Evolutionary conservation across 1,139 yeast species (phyloP).

Genomic region (Casaregolazyma lundiana): DNA sequence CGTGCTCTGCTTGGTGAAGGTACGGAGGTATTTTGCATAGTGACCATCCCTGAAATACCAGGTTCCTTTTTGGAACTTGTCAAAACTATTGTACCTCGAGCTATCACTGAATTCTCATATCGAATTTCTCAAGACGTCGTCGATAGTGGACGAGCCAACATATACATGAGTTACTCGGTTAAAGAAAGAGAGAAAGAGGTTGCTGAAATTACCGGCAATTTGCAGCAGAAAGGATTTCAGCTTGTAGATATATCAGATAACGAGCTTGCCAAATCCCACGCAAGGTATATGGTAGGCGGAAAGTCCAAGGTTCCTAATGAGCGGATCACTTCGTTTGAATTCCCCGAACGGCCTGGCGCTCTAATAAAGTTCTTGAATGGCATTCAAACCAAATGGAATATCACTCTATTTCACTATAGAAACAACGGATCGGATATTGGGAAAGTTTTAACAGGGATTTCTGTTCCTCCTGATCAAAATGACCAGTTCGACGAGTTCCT

Average conservation of each 20-base stretch:
- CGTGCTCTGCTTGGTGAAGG: constrained; percentile 98
- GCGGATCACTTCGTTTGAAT: constrained; percentile 76
- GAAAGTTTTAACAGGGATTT: constrained; percentile 83
- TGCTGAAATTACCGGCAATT: constrained; percentile 40
- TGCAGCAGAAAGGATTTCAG: constrained; percentile 37
- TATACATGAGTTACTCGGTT: constrained; percentile 84
- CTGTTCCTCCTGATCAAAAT: constrained; percentile 69
- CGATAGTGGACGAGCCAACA: constrained; percentile 51
- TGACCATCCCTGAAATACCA: constrained; percentile 85
- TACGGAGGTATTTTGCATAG: constrained; percentile 85
- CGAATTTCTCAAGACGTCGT: constrained; percentile 48
- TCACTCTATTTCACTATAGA: constrained; percentile 91
- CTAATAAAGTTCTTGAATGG: constrained; percentile 70
- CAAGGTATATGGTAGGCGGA: constrained; percentile 94
- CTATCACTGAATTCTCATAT: constrained; percentile 90
- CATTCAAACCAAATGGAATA: constrained; percentile 78
- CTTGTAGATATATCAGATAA: constrained; percentile 85
- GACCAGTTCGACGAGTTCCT: constrained; percentile 64
- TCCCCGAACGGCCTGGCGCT: constrained; percentile 98
- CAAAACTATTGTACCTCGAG: constrained; percentile 72
- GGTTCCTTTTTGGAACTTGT: constrained; percentile 83
- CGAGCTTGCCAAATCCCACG: constrained; percentile 93
- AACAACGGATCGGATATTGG: constrained; percentile 96
- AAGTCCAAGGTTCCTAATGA: constrained; percentile 65
- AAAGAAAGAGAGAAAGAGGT: constrained; percentile 61